Base-by-base conservation (phyloP, 1,284 basidiomycete species). In the Leccinum huronense region DNA sequence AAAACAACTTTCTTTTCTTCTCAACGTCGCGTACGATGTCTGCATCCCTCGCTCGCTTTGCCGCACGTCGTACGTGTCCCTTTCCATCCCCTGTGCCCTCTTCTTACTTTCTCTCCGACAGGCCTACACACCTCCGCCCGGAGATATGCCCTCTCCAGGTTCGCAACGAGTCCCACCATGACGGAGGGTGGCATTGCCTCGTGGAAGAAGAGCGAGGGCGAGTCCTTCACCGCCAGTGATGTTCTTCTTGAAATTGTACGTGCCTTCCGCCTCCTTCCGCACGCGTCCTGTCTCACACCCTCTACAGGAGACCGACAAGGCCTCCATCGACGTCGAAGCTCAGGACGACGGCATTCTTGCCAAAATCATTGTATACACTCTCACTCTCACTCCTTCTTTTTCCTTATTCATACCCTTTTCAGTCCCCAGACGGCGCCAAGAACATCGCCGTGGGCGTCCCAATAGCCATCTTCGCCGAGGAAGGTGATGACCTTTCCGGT, bases 91-190 rank as follows among this genome's bases (percentile, higher is more conserved):
- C 60, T 16, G 16, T 54, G 7, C 3, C 58, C 42, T 2, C 3
- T 3, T n/a, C 42, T 58, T 5, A 66, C 31, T 8, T 57, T 62
- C 48, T 55, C 63, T 65, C 58, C 58, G 60, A 58, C 75, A 97
- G 95, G 88, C 72, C 80, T 97, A 65, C 93, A 65, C 93, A 83
- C 86, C 70, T 94, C 95, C 58, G 84, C 89, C 65, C 85, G 87
- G 67, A 81, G 89, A 70, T 81, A 86, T 80, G 95, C 91, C 57
- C 86, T 98, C 69, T 83, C 89, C 70, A 94, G 90, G 78, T 97
- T 99, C 83, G 84, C 90, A 70, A 98, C 99, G 97, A 97, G 95
- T 70, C 97, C 97, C 59, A 99, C 97, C 23, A 99, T 99, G 97
- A 96, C 95, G 11, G 97, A 98, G 82, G 97, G 97, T 70, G 97